These are phyloP conservation scores for Tillandsia leiboldiana DNA, from an alignment of 176 grass and related monocot species.

Conservation along the genomic window DNA sequence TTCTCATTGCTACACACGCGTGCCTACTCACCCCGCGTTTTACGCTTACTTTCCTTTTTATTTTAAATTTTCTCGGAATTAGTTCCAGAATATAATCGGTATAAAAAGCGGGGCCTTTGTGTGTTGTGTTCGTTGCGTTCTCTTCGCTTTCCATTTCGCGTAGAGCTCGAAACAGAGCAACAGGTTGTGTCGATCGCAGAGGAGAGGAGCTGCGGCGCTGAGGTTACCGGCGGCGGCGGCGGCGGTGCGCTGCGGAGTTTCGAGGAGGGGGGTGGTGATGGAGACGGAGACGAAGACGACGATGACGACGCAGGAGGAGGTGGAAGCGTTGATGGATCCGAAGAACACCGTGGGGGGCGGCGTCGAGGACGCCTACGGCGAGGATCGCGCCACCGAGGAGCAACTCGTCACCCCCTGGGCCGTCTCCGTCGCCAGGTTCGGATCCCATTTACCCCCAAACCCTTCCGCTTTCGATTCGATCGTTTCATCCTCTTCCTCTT, in stretches of 20 bases:
- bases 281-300: slow-evolving; percentile 29
- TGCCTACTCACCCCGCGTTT: slow-evolving; percentile 5
- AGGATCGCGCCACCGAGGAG: slow-evolving; percentile 59
- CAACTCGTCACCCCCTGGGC: slow-evolving; percentile 72
- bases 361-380: slow-evolving; percentile 40
- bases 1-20: slow-evolving; percentile 7
- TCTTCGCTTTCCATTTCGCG: background rate
- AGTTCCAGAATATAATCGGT: slow-evolving; percentile 6
- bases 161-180: background rate
- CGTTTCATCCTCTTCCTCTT: background rate
- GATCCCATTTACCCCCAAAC: background rate
- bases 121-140: background rate
- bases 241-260: slow-evolving; percentile 17
- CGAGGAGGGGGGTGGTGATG: slow-evolving; percentile 20
- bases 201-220: slow-evolving; percentile 26
- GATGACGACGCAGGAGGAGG: slow-evolving; percentile 24
- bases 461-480: no score
- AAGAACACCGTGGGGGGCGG: slow-evolving; percentile 17
- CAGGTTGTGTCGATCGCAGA: background rate
- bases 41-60: background rate
- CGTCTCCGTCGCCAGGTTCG: slow-evolving; percentile 79
- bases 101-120: slow-evolving; percentile 4
- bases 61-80: background rate
- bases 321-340: slow-evolving; percentile 1
- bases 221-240: slow-evolving; percentile 27